Evolutionary conservation across 805 yeast genomes (phyloP).

Genomic region (Cephaloascus albidus): DNA sequence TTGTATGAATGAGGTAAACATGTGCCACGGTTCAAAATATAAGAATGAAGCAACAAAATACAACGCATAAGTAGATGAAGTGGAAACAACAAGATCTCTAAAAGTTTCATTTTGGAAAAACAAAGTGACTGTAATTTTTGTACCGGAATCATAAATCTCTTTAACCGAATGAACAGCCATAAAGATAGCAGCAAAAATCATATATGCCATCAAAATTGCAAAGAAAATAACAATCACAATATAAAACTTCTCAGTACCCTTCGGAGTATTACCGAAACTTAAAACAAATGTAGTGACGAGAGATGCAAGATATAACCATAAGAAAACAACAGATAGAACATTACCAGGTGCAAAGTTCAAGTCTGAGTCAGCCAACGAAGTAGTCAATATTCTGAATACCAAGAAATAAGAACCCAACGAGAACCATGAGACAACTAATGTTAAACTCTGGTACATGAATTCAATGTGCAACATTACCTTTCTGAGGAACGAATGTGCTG

Average conservation of each 20-base stretch:
- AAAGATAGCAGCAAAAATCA: conserved; percentile 47
- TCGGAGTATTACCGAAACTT: conserved; percentile 58
- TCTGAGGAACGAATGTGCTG: conserved; percentile 42
- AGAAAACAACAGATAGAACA: conserved; percentile 38
- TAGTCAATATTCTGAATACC: conserved; percentile 54
- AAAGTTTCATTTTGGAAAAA: conserved; percentile 37
- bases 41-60: conserved; percentile 50
- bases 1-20: conserved; percentile 45
- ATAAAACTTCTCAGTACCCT: conserved; percentile 48
- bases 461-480: conserved; percentile 44
- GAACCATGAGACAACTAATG: conserved; percentile 53
- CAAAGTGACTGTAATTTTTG: conserved; percentile 31
- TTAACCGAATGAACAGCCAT: conserved; percentile 45
- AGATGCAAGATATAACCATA: conserved; percentile 48
- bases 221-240: conserved; percentile 43
- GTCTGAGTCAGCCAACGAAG: conserved; percentile 29
- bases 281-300: conserved; percentile 50
- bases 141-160: conserved; percentile 22
- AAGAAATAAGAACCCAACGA: conserved; percentile 53
- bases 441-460: conserved; percentile 44
- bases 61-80: conserved; percentile 51
- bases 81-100: conserved; percentile 45
- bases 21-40: conserved; percentile 61
- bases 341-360: conserved; percentile 36
- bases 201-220: conserved; percentile 52